Evolutionary conservation across 345 rosid species (phyloP).

Genomic region (Aethionema arabicum): DNA sequence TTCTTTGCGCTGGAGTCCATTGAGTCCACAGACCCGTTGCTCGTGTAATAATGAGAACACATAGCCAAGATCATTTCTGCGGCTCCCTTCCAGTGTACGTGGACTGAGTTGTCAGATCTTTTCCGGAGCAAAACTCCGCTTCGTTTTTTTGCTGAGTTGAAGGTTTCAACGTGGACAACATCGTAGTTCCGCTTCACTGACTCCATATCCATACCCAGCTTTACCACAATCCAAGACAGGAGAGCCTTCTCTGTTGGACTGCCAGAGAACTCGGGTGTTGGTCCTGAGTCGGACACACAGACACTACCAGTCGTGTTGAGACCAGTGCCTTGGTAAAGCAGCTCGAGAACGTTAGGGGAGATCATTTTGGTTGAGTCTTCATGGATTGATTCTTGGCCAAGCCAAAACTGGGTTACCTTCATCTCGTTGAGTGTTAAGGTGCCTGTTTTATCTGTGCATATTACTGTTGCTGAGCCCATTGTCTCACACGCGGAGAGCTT

Average conservation of each 20-base stretch:
- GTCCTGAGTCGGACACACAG: conserved; percentile 39
- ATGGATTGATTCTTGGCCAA: conserved; percentile 49
- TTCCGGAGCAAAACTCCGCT: conserved; percentile 50
- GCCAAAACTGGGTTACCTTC: conserved; percentile 62
- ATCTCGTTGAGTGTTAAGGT: conserved; percentile 66
- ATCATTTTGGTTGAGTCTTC: conserved; percentile 38
- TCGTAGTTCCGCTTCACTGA: conserved; percentile 38
- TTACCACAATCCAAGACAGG: conserved; percentile 58
- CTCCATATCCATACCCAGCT: conserved; percentile 52
- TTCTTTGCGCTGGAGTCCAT: conserved; percentile 40
- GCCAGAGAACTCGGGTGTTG: conserved; percentile 52
- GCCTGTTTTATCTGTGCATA: conserved; percentile 76
- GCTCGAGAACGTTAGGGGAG: conserved; percentile 31
- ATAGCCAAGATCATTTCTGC: conserved; percentile 61
- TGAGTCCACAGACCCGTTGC: conserved; percentile 32
- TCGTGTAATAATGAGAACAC: conserved; percentile 50
- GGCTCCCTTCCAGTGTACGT: conserved; percentile 73
- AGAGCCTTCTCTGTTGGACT: conserved; percentile 77
- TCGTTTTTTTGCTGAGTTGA: conserved; percentile 60
- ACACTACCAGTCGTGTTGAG: conserved; percentile 57
- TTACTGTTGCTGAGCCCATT: conserved; percentile 68
- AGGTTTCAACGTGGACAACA: conserved; percentile 51
- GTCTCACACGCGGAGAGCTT: conserved; percentile 72
- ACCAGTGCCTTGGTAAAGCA: conserved; percentile 52
- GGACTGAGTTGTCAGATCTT: conserved; percentile 42